phyloP scores from a whole-genome alignment of 345 rosid genomes.

The Passiflora organensis region DNA sequence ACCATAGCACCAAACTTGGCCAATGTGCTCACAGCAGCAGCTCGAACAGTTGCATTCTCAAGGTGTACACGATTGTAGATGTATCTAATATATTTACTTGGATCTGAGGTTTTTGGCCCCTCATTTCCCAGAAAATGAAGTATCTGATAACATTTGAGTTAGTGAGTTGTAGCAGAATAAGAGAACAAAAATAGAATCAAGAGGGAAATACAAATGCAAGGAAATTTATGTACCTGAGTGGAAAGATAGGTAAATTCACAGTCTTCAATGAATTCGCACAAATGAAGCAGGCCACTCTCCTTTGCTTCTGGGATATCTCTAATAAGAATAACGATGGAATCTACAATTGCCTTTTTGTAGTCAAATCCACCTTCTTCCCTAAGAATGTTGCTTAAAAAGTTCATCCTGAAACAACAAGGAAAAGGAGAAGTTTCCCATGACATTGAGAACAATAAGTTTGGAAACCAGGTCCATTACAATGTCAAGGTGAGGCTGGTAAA shows the following conservation, averaged over 20 bases:
- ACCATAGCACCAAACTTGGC: slow-evolving; percentile 96
- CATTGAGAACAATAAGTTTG: background rate
- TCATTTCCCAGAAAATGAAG: slow-evolving; percentile 96
- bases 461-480: background rate
- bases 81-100: slow-evolving; percentile 91
- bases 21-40: slow-evolving; percentile 91
- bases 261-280: slow-evolving; percentile 97
- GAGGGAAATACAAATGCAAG: background rate
- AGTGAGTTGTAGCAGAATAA: slow-evolving; percentile 3
- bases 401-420: slow-evolving; percentile 65
- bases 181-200: background rate
- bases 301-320: slow-evolving; percentile 99
- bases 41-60: slow-evolving; percentile 97
- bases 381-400: slow-evolving; percentile 93
- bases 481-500: background rate
- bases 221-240: slow-evolving; percentile 68
- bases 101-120: slow-evolving; percentile 94
- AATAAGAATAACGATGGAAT: slow-evolving; percentile 92
- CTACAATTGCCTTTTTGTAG: slow-evolving; percentile 94
- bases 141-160: slow-evolving; percentile 45
- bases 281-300: slow-evolving; percentile 94
- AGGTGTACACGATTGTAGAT: slow-evolving; percentile 96
- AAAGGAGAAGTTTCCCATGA: background rate
- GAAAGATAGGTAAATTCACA: slow-evolving; percentile 99
- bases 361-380: slow-evolving; percentile 99